Percentiles rank a stretch among this genome's conserved stretches.
These are phyloP conservation scores for Fusarium agapanthi DNA, from an alignment of 2,329 filamentous ascomycete genomes.

Conservation along the genomic window DNA sequence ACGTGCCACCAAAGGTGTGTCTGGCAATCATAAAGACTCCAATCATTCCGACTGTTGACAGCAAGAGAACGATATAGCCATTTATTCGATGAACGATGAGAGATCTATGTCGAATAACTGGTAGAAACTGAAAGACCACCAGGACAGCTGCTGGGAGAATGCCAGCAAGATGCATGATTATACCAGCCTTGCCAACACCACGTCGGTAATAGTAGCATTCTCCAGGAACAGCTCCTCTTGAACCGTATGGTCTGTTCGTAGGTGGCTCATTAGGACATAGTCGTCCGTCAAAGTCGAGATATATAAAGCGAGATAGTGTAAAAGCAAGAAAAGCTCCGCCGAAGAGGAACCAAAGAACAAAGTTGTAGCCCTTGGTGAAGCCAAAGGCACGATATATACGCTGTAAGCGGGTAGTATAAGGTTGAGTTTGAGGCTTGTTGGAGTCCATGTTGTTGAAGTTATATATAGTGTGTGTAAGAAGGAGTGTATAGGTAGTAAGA, in stretches of 20 bases:
- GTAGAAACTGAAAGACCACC: conserved; percentile 59
- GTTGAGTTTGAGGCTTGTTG: neutral
- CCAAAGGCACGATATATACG: conserved; percentile 57
- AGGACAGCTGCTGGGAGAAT: conserved; percentile 58
- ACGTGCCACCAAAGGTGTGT: conserved; percentile 61
- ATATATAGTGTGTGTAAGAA: neutral
- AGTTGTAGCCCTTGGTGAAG: conserved; percentile 67
- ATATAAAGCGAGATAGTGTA: conserved; percentile 33
- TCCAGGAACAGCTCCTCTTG: conserved; percentile 42
- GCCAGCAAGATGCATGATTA: conserved; percentile 55
- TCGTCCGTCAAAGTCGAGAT: conserved; percentile 43
- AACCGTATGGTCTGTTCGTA: neutral
- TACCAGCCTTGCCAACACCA: conserved; percentile 45
- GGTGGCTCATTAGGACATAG: conserved; percentile 42
- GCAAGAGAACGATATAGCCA: conserved; percentile 62
- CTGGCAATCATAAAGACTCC: conserved; percentile 63
- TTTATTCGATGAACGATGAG: conserved; percentile 67
- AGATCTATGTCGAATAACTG: conserved; percentile 55
- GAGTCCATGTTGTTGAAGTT: neutral
- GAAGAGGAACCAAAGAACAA: conserved; percentile 61
- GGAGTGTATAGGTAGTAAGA: neutral
- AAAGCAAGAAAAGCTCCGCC: conserved; percentile 47
- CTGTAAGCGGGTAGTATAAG: neutral
- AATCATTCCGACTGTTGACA: conserved; percentile 56
- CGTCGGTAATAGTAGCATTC: conserved; percentile 53